Evolutionary conservation across 108 stramenopile genomes (phyloP), one percentile per base, ranked within the genome.

Genomic region (Aurantiochytrium sp.): DNA sequence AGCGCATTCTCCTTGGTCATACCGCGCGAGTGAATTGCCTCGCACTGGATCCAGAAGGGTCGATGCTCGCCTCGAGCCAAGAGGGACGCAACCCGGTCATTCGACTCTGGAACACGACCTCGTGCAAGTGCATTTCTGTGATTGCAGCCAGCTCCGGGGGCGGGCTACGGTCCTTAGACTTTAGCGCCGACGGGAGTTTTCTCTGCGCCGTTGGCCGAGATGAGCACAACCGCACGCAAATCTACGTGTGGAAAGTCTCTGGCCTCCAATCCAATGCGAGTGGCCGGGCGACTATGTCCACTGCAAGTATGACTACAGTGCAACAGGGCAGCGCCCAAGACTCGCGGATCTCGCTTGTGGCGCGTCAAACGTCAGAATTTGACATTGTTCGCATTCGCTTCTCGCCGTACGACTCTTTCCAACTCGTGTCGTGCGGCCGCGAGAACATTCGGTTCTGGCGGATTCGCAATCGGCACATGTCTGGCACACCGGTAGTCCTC

Each of bases 371-470:
- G 12, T 90, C 88, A 16, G 91, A 91, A 59, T 91, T 91, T 35
- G 73, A 87, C 59, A 88, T 91, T 28, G 8, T 64, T 4, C 73
- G 29, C 69, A 21, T 45, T 28, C 25, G 45, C 25, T 93, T 90
- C 58, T 55, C 60, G 21, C 91, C 90, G 23, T 87, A 59, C 72
- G 90, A 91, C 10, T 5, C 44, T 42, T 35, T 55, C 57, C 89
- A 87, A 19, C 91, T 95, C 12, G 93, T 95, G 57, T 90, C 92
- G 28, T 93, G 93, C 88, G 95, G 95, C n/a, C 59, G 90, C 18
- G 95, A 95, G 47, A 95, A 95, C 71, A 93, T 95, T 19, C 87
- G 94, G n/a, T 92, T 95, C 87, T 95, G 94, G 94, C 92, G 95
- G 29, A 59, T 94, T 5, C 88, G 90, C 72, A 45, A 72, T 21